Evolutionary conservation across 2,329 filamentous ascomycete species (phyloP), one percentile per base, ranked within the genome.

Genomic region (Lachnellula hyalina): DNA sequence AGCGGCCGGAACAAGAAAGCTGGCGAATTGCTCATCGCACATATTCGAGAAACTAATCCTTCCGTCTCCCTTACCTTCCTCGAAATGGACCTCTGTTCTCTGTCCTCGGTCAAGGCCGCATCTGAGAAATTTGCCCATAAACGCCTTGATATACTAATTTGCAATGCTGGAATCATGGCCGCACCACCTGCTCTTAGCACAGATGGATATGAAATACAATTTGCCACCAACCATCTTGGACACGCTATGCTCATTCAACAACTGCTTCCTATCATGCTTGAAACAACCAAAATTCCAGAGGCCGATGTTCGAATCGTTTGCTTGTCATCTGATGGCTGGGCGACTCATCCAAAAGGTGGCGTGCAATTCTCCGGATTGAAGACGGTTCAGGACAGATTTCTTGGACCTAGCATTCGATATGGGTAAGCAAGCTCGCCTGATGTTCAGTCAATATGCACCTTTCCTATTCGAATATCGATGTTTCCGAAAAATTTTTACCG

Each of bases 161-260:
- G 72, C 51, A 77, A 77, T 58, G 75, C 75, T 3, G 76, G 73
- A 1, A 67, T 77, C 32, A 75, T 77, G 71, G 71, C 68, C 0
- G 61, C 57, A 14, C 68, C 72, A 5, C 67, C 71, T 0, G 67
- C 53, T 1, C 59, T 73, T 19, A 75, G 73, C 7, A 63, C 64
- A 25, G 74, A 79, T 21, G 75, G 75, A 12, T 78, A 76, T 51
- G 77, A 80, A 59, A 61, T 73, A 15, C 73, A 77, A 52, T 76
- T 79, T 53, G 75, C 72, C 1, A 74, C 70, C 5, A 81, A 80
- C 53, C 74, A 78, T 62, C 59, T 79, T 41, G 75, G 74, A 23
- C 75, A 78, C 48, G 73, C 76, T 4, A 68, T 75, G 7, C 66
- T 79, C 12, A 66, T 73, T 23, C 65, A 70, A 53, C 64, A 69